Conservation (phyloP, 2,329 filamentous ascomycete genomes). For the Penicillium sp. region DNA sequence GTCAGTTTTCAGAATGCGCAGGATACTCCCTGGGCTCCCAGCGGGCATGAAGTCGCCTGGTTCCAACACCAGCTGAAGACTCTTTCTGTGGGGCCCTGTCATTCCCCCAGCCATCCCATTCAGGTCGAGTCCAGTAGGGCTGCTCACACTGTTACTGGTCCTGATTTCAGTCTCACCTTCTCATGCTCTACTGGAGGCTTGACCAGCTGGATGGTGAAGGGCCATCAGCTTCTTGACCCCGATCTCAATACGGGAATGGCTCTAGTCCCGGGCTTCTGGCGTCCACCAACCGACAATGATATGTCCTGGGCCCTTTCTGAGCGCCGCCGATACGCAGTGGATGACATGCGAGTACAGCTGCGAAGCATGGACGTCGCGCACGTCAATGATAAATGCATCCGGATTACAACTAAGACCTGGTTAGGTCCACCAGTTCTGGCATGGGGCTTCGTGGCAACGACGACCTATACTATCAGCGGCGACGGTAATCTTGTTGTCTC, state of each 20-base stretch:
- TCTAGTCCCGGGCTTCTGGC: slow-evolving; percentile 36
- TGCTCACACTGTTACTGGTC: not conserved
- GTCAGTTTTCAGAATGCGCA: not conserved
- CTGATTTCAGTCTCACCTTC: not conserved
- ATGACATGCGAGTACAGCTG: not conserved
- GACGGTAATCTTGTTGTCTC: not conserved
- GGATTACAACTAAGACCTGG: not conserved
- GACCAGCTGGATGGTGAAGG: not conserved
- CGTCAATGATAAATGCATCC: not conserved
- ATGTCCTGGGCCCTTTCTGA: slow-evolving; percentile 29
- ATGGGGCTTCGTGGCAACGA: not conserved
- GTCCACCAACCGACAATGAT: slow-evolving; percentile 40
- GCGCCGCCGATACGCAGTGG: slow-evolving; percentile 32
- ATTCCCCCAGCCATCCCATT: not conserved
- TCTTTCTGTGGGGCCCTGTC: not conserved
- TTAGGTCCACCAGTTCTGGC: not conserved
- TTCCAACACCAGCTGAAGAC: not conserved
- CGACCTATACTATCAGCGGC: not conserved
- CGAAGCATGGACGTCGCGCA: not conserved
- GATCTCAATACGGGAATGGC: slow-evolving; percentile 14
- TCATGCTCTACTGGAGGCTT: not conserved
- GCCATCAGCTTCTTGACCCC: not conserved
- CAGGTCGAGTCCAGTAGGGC: not conserved
- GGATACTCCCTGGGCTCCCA: not conserved
- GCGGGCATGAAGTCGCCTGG: not conserved